phyloP scores from a whole-genome alignment of 345 rosid species.

The Ailanthus altissimus region DNA sequence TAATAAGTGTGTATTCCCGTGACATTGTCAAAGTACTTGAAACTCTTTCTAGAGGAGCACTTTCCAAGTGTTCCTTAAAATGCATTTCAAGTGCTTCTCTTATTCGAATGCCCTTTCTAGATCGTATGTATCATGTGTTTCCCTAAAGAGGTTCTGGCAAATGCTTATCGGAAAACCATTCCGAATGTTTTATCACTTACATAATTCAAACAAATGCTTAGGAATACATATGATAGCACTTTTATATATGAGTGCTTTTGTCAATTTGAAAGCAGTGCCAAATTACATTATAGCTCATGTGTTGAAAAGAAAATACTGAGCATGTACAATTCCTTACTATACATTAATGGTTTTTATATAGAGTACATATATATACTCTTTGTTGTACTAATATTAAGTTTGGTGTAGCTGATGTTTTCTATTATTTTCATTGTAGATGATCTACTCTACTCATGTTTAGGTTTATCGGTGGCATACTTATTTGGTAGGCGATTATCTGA shows the following conservation, averaged over 20 bases:
- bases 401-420: not conserved
- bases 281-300: not conserved
- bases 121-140: not conserved
- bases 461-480: constrained; percentile 77
- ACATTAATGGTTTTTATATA: not conserved
- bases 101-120: not conserved
- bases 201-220: not conserved
- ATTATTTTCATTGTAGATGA: constrained; percentile 18
- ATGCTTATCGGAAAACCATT: not conserved
- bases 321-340: not conserved
- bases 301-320: not conserved
- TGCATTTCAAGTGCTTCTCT: not conserved
- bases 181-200: not conserved
- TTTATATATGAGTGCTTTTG: not conserved
- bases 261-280: not conserved
- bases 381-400: not conserved
- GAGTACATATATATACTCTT: not conserved
- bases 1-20: not conserved
- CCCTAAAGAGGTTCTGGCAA: not conserved
- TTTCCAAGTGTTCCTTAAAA: not conserved
- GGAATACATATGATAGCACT: not conserved
- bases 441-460: constrained; percentile 41
- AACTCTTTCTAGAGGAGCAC: not conserved
- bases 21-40: not conserved
- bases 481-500: constrained; percentile 68